Conservation (phyloP, 1,139 yeast species). For the Lodderomyces orthopsilosis region DNA sequence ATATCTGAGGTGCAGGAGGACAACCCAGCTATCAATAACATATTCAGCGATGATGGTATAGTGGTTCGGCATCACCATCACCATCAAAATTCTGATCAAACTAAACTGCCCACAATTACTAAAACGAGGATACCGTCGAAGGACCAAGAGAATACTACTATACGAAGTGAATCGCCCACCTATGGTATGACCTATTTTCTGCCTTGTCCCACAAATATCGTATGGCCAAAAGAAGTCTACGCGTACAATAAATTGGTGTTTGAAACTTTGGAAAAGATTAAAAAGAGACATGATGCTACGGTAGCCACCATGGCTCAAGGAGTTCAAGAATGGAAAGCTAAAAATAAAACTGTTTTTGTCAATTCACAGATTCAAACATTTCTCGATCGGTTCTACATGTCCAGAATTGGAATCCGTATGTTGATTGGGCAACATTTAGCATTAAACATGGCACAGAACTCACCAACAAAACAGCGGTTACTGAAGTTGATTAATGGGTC, state of each 20-base stretch:
- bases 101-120: constrained; percentile 2
- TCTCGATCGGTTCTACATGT: constrained; percentile 80
- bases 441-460: constrained; percentile 61
- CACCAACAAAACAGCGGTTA: constrained; percentile 42
- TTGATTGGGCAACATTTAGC: constrained; percentile 88
- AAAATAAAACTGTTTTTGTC: constrained; percentile 45
- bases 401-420: constrained; percentile 86
- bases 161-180: constrained; percentile 34
- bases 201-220: constrained; percentile 48
- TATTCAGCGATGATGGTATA: constrained; percentile 55
- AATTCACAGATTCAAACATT: constrained; percentile 73
- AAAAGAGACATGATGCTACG: constrained; percentile 86
- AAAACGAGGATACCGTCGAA: constrained; percentile 8
- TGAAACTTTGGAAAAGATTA: constrained; percentile 66
- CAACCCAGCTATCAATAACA: constrained; percentile 43
- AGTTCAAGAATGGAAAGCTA: constrained; percentile 81
- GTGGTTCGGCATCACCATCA: constrained; percentile 36
- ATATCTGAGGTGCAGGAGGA: constrained; percentile 19
- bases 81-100: constrained; percentile 7
- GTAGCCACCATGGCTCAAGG: constrained; percentile 94
- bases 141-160: constrained; percentile 11
- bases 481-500: constrained; percentile 35
- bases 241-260: constrained; percentile 69
- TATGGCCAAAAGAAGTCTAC: constrained; percentile 75
- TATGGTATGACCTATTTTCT: constrained; percentile 59